Evolutionary conservation across 31 red algal genomes (phyloP), one percentile per base, ranked within the genome.

Genomic region (Asparagopsis taxiformis): DNA sequence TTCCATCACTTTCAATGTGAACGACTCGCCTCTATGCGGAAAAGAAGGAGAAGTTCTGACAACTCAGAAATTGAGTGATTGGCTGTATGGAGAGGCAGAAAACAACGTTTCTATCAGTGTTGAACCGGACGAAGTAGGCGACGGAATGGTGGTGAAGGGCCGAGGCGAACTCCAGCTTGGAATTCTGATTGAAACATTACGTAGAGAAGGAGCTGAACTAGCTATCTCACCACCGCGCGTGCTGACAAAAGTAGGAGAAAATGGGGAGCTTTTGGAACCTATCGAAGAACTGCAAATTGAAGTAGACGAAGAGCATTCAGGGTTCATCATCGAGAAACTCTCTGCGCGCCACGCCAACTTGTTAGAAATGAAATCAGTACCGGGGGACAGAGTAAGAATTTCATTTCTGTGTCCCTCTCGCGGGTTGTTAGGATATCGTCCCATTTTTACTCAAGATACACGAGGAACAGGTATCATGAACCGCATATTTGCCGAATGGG

Each of bases 81-180:
- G 91, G 66, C 79, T 84, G 55, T 50, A 63, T 25, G 11, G 36
- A 8, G 72, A 77, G 48, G 72, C 72, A 16, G 72, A 77, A 49
- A 77, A 77, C 39, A 77, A 77, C 51, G 72, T 92, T 20, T 72
- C 66, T 23, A 78, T 91, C 35, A 31, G 61, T 59, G 89, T 92
- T 20, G 89, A 75, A 34, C 20, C 72, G 32, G 72, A 74, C 59
- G 63, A 68, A 29, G 59, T 59, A 39, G 46, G 71, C 3, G 80
- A 86, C 59, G 76, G 63, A 19, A 51, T 93, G 31, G 74, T 89
- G 64, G 91, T 95, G 31, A 73, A 89, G 25, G 91, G 91, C 31
- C 84, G 91, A 38, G 91, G 91, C n/a, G 91, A 95, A 56, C 60
- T 95, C 33, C 91, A 95, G 57, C 63, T 95, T 3, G 91, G 78